These are phyloP conservation scores for Heritiera littoralis DNA, from an alignment of 345 rosid species.

Conservation along the genomic window DNA sequence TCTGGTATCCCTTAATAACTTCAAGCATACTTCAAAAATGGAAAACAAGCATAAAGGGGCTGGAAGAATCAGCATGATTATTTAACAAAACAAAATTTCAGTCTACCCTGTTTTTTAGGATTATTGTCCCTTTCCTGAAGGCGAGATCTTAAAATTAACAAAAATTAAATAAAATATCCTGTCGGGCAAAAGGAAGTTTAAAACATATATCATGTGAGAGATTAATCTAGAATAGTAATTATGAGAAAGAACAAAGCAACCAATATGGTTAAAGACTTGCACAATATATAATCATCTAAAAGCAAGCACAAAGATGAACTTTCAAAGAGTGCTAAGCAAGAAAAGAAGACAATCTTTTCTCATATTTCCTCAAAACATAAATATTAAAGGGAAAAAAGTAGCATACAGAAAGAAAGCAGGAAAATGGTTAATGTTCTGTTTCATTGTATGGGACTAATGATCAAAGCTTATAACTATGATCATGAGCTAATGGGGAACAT, in stretches of 20 bases:
- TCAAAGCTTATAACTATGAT: not conserved
- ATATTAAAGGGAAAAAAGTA: not conserved
- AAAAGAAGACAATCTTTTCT: constrained; percentile 9
- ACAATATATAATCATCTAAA: not conserved
- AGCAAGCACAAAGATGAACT: not conserved
- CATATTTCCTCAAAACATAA: not conserved
- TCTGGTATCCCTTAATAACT: not conserved
- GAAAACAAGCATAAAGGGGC: not conserved
- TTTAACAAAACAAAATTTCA: not conserved
- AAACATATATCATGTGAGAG: not conserved
- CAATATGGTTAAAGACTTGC: not conserved
- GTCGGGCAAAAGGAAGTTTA: not conserved
- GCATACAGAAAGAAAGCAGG: not conserved
- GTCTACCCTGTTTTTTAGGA: not conserved
- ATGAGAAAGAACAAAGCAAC: constrained; percentile 4
- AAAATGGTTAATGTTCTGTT: not conserved
- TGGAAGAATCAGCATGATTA: not conserved
- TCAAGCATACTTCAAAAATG: not conserved
- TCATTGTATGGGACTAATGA: not conserved
- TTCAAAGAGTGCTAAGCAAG: not conserved
- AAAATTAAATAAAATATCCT: not conserved
- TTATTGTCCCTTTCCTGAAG: not conserved
- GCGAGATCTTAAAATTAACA: not conserved
- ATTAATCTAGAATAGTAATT: not conserved
- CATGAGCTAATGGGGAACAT: not conserved